Conservation (phyloP, 1,139 yeast genomes). For the Diutina siamensis region DNA sequence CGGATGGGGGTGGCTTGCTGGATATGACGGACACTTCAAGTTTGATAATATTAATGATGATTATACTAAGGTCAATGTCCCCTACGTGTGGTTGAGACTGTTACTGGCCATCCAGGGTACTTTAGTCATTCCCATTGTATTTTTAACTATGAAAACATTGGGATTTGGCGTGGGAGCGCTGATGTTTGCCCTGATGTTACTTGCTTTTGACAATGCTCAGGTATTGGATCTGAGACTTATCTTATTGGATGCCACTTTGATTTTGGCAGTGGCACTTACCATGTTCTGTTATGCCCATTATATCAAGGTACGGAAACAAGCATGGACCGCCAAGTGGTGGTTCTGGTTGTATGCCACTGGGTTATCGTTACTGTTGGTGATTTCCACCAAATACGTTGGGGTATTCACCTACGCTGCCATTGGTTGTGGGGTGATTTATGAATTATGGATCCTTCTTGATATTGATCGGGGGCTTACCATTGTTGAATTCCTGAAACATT, state of each 20-base stretch:
- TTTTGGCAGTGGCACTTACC: conserved; percentile 70
- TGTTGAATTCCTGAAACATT: conserved; percentile 51
- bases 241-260: conserved; percentile 80
- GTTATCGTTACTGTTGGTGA: conserved; percentile 74
- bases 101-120: conserved; percentile 78
- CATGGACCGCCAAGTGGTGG: conserved; percentile 76
- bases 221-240: conserved; percentile 84
- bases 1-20: conserved; percentile 75
- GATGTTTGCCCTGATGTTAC: conserved; percentile 64
- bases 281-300: conserved; percentile 71
- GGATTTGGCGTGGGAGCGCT: conserved; percentile 76
- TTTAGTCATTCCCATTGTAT: conserved; percentile 71
- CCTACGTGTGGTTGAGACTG: conserved; percentile 79
- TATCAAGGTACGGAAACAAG: conserved; percentile 53
- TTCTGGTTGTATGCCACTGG: conserved; percentile 80
- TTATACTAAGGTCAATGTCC: conserved; percentile 66
- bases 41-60: conserved; percentile 86
- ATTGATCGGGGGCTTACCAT: conserved; percentile 56
- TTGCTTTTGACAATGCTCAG: conserved; percentile 85
- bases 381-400: conserved; percentile 93
- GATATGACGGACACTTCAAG: conserved; percentile 83
- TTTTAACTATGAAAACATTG: conserved; percentile 70
- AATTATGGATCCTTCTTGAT: conserved; percentile 81
- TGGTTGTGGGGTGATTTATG: conserved; percentile 76
- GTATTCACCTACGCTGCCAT: conserved; percentile 79